Evolutionary conservation across 2,329 filamentous ascomycete species (phyloP), one percentile per base, ranked within the genome.

Genomic region (Apiospora kogelbergensis): DNA sequence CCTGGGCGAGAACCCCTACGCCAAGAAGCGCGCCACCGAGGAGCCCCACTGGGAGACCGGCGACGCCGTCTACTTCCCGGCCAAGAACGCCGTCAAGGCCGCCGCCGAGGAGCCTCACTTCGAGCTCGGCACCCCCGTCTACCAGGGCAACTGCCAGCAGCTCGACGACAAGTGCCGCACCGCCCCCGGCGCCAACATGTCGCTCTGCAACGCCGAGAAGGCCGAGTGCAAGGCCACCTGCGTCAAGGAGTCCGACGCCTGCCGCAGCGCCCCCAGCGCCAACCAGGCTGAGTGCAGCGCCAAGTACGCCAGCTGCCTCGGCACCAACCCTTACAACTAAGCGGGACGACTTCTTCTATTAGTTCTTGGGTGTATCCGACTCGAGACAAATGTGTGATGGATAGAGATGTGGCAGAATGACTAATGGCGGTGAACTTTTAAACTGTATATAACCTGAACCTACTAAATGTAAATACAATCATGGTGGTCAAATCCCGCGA

Each of bases 1-100:
- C 63, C 63, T 65, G 13, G 63, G 63, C 63, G 37, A 65, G 63
- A 65, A 65, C 63, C 63, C 63, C 40, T 65, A 65, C 40, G 63
- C 63, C 63, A 65, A 63, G 60, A 46, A 57, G 48, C 48, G 24
- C 22, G 22, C 15, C 37, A n/a, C 63, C 3, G 24, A 60, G 24
- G 24, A 30, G 22, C 22, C n/a, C 7, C 33, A 41, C 60, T 63
- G 24, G 15, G 33, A 63, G 33, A n/a, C n/a, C 11, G 22, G n/a
- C 9, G 60, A 63, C 3, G 22, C 60, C 20, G 15, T 41, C 33
- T 41, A 24, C 60, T 24, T n/a, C 33, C 33, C 60, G 9, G 33
- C 22, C 37, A 22, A 40, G 37, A 22, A 20, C 5, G n/a, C 48
- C 37, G 15, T n/a, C 10, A 3, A 17, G 13, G 6, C 24, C 46